These are phyloP conservation scores for Cinnamomum chago DNA, from an alignment of 164 flowering plant species.

Conservation along the genomic window DNA sequence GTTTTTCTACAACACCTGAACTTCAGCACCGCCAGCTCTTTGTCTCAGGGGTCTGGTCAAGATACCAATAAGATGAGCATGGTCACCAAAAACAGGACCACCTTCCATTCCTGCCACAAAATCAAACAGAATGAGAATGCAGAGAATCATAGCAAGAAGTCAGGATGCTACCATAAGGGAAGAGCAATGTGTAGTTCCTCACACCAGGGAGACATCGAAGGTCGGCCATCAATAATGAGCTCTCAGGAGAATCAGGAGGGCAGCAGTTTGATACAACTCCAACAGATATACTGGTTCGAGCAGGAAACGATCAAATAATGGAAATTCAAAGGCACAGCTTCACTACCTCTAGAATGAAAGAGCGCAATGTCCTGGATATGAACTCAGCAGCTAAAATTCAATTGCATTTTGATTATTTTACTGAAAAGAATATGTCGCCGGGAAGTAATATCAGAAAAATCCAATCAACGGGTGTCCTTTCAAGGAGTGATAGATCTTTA, in stretches of 20 bases:
- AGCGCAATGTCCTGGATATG: not conserved
- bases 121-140: conserved; percentile 17
- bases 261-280: conserved; percentile 77
- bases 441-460: not conserved
- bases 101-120: conserved; percentile 86
- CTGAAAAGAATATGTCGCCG: not conserved
- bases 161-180: conserved; percentile 2
- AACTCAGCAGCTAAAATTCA: conserved; percentile 2
- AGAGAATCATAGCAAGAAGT: conserved; percentile 4
- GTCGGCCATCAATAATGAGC: conserved; percentile 84
- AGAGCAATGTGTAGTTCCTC: conserved; percentile 15
- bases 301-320: conserved; percentile 15
- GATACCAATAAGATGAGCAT: conserved; percentile 59
- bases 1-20: conserved; percentile 56
- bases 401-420: not conserved
- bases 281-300: conserved; percentile 60
- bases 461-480: not conserved
- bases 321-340: conserved; percentile 4
- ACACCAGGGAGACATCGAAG: conserved; percentile 92
- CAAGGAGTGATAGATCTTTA: not conserved
- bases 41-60: conserved; percentile 75
- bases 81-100: conserved; percentile 68
- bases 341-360: conserved; percentile 2
- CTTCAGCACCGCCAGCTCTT: conserved; percentile 70
- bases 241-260: conserved; percentile 44